Base-by-base conservation (phyloP, 1,284 basidiomycete species). In the Rhodotorula glutinis region DNA sequence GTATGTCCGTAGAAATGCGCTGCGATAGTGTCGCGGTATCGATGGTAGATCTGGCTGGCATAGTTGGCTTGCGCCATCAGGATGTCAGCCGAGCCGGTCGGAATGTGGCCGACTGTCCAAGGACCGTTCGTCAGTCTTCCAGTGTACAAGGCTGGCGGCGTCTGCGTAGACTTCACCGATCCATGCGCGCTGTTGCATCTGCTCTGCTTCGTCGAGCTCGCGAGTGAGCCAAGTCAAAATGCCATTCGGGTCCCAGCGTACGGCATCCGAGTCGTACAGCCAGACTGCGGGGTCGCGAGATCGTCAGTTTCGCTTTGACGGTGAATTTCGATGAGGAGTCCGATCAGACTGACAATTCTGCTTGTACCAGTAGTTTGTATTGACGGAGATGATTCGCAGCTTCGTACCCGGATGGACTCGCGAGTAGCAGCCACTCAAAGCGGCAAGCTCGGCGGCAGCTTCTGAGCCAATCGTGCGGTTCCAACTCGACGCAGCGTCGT, bases 1-100 rank as follows among this genome's bases (percentile, higher is more conserved):
- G 38, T 69, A 65, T 84, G 82, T 2, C 83, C 82, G 65, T 80
- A 83, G 70, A 83, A 82, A 51, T 82, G 80, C 0, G 79, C 84
- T 14, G 83, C 83, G 60, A 86, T 85, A 3, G 84, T 85, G 62
- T 83, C 79, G 67, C 81, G 81, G 75, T 85, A 87, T 17, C 85
- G 79, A 65, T 83, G 82, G 13, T 86, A 77, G 57, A 86, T 80
- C 74, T 86, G 85, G 67, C 85, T 79, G 59, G 83, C 62, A 55
- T 73, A 72, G 47, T 75, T 73, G 38, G 71, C 69, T 14, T 71
- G 68, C 27, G 73, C 69, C 21, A 59, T 67, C 56, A 84, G 75
- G 13, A 79, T 78, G 73, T 85, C 84, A n/a, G 71, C 73, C 44
- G 81, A 79, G 23, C 84, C 83, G 5, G 82, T 67, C 3, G 74